Conservation (phyloP, 2,329 filamentous ascomycete species). For the Pestalotiopsis sp. region DNA sequence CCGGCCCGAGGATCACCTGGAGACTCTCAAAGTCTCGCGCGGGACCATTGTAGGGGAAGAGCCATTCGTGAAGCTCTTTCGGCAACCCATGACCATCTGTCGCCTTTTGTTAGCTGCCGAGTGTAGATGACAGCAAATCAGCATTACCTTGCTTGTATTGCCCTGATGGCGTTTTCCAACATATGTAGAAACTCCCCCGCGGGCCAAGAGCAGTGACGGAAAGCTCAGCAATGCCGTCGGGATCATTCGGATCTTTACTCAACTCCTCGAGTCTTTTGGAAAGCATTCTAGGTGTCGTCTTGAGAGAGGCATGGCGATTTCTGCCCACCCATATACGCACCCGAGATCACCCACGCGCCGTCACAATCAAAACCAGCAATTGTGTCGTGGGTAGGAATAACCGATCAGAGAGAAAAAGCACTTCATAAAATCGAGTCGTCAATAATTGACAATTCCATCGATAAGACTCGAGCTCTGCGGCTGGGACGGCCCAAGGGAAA, state of each 20-base stretch:
- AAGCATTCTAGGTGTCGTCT: slow-evolving; percentile 21
- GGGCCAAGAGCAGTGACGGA: slow-evolving; percentile 33
- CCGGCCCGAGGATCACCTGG: slow-evolving; percentile 29
- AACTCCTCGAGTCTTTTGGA: slow-evolving; percentile 26
- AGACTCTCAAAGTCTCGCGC: slow-evolving; percentile 30
- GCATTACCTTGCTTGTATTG: slow-evolving; percentile 29
- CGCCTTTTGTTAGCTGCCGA: background rate
- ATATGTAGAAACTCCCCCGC: slow-evolving; percentile 30
- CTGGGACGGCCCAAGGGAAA: background rate
- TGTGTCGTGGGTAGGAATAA: background rate
- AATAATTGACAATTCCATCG: background rate
- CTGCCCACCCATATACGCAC: background rate
- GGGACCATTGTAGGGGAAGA: slow-evolving; percentile 29
- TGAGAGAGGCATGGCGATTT: slow-evolving; percentile 9
- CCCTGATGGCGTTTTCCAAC: slow-evolving; percentile 30
- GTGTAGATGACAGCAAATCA: background rate
- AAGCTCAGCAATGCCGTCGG: slow-evolving; percentile 29
- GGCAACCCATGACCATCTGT: slow-evolving; percentile 29
- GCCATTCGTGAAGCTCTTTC: slow-evolving; percentile 25
- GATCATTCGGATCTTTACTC: slow-evolving; percentile 21
- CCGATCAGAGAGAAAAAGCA: background rate
- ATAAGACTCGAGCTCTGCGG: background rate
- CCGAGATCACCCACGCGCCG: background rate
- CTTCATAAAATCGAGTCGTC: background rate
- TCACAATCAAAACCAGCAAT: background rate